A percentile compares a stretch with the other conserved stretches of the same genome.
Conservation (phyloP, 495 filamentous ascomycete genomes). For the Thermothielavioides terrestris region DNA sequence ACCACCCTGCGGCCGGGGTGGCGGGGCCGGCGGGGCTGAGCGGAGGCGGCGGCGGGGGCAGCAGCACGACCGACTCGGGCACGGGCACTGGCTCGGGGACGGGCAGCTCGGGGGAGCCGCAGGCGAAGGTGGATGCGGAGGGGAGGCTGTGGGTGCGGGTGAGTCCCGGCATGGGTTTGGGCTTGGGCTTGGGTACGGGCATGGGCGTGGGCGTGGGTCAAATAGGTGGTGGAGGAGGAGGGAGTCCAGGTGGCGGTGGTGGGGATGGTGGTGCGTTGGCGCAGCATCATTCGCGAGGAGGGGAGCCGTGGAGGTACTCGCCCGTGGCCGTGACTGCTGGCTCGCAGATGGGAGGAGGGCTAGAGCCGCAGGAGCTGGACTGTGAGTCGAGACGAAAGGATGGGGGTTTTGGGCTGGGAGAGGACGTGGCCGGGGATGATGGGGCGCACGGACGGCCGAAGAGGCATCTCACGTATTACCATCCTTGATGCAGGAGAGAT, state of each 20-base stretch:
- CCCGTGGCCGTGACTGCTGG: background rate
- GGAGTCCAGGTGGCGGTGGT: background rate
- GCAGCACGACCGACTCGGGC: background rate
- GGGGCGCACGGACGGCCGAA: conserved; percentile 10
- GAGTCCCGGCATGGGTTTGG: background rate
- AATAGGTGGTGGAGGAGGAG: background rate
- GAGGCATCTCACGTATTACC: conserved; percentile 19
- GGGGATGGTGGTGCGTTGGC: background rate
- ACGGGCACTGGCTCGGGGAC: too few relatives aligned
- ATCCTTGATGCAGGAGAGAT: too few relatives aligned
- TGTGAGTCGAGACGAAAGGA: background rate
- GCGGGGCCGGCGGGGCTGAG: too few relatives aligned
- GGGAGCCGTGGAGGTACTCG: background rate
- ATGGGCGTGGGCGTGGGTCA: background rate
- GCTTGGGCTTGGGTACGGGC: too few relatives aligned
- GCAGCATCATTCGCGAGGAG: background rate
- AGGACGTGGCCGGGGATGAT: conserved; percentile 8
- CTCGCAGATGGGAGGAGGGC: too few relatives aligned
- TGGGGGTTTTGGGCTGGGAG: background rate
- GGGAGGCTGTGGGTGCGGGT: conserved; percentile 24
- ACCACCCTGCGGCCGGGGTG: too few relatives aligned
- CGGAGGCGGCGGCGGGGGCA: background rate
- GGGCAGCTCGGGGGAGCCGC: too few relatives aligned
- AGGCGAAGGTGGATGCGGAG: conserved; percentile 17
- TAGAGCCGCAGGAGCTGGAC: conserved; percentile 8